Base-by-base conservation (phyloP, 164 flowering plant genomes). In the Hamamelis virginiana region DNA sequence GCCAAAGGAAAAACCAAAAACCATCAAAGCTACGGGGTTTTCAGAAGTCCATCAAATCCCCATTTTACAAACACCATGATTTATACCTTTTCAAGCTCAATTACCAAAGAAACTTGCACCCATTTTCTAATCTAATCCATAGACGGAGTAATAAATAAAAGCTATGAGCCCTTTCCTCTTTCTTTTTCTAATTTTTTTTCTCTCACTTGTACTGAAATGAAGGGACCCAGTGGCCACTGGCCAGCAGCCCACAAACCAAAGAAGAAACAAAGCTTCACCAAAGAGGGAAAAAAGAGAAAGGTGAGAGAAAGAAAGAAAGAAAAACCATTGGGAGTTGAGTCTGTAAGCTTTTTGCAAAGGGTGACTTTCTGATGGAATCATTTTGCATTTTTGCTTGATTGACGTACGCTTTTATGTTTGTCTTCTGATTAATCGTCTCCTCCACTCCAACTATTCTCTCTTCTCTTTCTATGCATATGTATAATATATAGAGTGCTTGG, bases 381-480 rank as follows among this genome's bases (percentile, higher is more conserved):
- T 75, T 61, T 57, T 16, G 59, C 69, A 41, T 76, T n/a, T 48
- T 57, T 16, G 59, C 69, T 50, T 76, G 66, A 67, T 68, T 68
- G 75, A 18, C 43, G 51, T 67, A n/a, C n/a, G n/a, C n/a, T n/a
- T 68, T 76, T 59, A 57, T 59, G 68, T 67, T 67, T 75, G 75
- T 75, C 72, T n/a, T 70, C 62, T 26, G 26, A 52, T 25, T 45
- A 45, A 22, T 45, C 45, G 10, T 33, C 26, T 45, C 8, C 14
- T 22, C 22, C n/a, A 5, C 12, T 62, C 53, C 3, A 12, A 22
- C 11, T 33, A 46, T 23, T 51, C 21, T 3, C n/a, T 13, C 18
- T 3, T n/a, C 16, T n/a, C 10, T 0, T 13, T 15, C 51, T 15
- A n/a, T n/a, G n/a, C n/a, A n/a, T n/a, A n/a, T n/a, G n/a, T n/a